phyloP scores from a whole-genome alignment of 2,329 filamentous ascomycete species.

The Lecanicillium sp. region DNA sequence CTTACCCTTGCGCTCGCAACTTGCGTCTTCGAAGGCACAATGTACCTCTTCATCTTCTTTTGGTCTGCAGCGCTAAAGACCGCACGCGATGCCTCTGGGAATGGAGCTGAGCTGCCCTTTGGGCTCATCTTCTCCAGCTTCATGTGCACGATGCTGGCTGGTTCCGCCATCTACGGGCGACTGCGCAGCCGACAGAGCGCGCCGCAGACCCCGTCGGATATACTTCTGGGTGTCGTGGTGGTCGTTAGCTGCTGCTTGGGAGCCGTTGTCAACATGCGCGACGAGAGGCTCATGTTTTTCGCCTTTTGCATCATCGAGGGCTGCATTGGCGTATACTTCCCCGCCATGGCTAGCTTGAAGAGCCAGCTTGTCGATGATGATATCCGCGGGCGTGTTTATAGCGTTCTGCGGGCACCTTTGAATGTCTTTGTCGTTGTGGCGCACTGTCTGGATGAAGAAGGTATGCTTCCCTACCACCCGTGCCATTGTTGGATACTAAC shows the following conservation, averaged over 20 bases:
- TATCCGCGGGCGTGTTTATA: conserved; percentile 46
- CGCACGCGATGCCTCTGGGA: conserved; percentile 21
- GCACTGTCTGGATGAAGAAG: conserved; percentile 36
- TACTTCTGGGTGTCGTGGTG: conserved; percentile 15
- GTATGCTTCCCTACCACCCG: conserved; percentile 14
- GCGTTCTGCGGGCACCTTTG: conserved; percentile 47
- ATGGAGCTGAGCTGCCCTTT: conserved; percentile 26
- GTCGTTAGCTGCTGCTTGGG: conserved; percentile 29
- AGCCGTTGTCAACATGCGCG: conserved; percentile 31
- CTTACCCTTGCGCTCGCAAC: conserved; percentile 43
- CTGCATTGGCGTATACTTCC: conserved; percentile 51
- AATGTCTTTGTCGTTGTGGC: conserved; percentile 45
- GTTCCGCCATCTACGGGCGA: conserved; percentile 27
- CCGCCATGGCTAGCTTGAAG: conserved; percentile 47
- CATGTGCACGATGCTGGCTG: conserved; percentile 50
- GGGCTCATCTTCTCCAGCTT: conserved; percentile 48
- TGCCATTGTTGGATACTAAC: neutral
- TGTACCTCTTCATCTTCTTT: conserved; percentile 58
- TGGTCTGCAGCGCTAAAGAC: conserved; percentile 49
- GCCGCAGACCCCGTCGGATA: neutral
- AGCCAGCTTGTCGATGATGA: conserved; percentile 45
- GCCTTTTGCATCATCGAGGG: conserved; percentile 49
- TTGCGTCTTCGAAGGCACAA: conserved; percentile 52
- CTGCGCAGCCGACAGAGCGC: neutral
- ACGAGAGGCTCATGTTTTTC: conserved; percentile 41